Percentiles rank a stretch among this genome's conserved stretches.
Evolutionary conservation across 2,329 filamentous ascomycete genomes (phyloP).

Genomic region (Claviceps pusilla): DNA sequence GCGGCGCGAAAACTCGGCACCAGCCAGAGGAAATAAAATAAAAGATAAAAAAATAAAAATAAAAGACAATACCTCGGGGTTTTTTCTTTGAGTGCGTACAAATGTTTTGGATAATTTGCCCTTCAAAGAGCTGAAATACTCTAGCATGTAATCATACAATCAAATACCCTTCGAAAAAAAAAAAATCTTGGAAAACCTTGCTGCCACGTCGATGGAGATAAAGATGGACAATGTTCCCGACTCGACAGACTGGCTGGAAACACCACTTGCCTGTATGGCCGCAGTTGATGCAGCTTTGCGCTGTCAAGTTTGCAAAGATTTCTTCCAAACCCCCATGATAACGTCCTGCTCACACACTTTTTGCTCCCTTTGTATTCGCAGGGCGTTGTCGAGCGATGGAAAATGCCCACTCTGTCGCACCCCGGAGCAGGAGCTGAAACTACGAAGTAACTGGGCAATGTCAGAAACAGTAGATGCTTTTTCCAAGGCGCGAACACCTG

Average conservation of each 20-base stretch:
- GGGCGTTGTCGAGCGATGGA: conserved; percentile 66
- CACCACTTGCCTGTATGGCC: conserved; percentile 49
- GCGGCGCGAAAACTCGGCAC: not conserved
- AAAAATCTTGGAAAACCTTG: not conserved
- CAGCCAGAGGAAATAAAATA: not conserved
- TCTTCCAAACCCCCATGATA: conserved; percentile 86
- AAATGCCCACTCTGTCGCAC: conserved; percentile 77
- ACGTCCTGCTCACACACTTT: conserved; percentile 93
- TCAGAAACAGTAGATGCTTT: conserved; percentile 77
- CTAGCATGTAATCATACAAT: not conserved
- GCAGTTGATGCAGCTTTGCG: conserved; percentile 72
- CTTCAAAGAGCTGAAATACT: not conserved
- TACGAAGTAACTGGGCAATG: conserved; percentile 72
- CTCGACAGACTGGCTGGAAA: conserved; percentile 72
- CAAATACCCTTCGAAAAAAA: not conserved
- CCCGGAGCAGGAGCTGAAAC: conserved; percentile 65
- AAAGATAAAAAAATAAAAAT: not conserved
- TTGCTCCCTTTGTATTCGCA: conserved; percentile 86
- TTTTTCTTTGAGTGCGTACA: not conserved
- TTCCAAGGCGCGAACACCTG: conserved; percentile 42
- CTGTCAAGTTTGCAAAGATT: conserved; percentile 97
- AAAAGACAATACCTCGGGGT: not conserved
- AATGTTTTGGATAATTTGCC: not conserved
- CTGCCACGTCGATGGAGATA: conserved; percentile 13
- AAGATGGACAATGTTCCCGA: conserved; percentile 40